A percentile compares a stretch with the other conserved stretches of the same genome.
phyloP scores from a whole-genome alignment of 2,329 filamentous ascomycete genomes.

The Mycosphaerella sp. region DNA sequence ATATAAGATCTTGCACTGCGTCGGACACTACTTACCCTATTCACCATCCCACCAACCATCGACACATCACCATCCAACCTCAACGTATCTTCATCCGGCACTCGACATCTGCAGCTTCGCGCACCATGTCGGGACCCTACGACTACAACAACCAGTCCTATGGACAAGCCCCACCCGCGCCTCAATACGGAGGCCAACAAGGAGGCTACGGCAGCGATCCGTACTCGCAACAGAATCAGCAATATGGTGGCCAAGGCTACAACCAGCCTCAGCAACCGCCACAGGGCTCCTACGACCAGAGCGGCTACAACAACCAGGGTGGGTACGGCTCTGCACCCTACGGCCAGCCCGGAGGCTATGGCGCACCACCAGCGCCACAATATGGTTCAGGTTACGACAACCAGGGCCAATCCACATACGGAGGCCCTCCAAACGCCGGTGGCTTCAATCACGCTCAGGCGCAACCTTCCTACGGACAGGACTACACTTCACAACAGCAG shows the following conservation, averaged over 20 bases:
- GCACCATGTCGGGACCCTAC: slow-evolving; percentile 48
- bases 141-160: slow-evolving; percentile 40
- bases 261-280: slow-evolving; percentile 11
- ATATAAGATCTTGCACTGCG: slow-evolving; percentile 7
- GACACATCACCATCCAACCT: background rate
- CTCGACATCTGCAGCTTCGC: background rate
- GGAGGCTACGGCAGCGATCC: slow-evolving; percentile 25
- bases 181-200: slow-evolving; percentile 25
- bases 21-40: background rate
- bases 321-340: slow-evolving; percentile 21
- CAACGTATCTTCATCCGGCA: background rate
- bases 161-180: background rate
- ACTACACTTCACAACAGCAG: slow-evolving; percentile 16
- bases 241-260: slow-evolving; percentile 1
- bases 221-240: slow-evolving; percentile 24
- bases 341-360: slow-evolving; percentile 23
- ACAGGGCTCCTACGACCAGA: slow-evolving; percentile 20
- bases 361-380: slow-evolving; percentile 17
- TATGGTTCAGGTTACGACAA: slow-evolving; percentile 22
- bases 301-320: slow-evolving; percentile 20
- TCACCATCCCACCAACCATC: background rate
- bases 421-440: slow-evolving; percentile 25
- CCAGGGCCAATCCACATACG: slow-evolving; percentile 12
- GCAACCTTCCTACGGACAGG: slow-evolving; percentile 22
- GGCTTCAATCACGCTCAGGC: slow-evolving; percentile 26